Base-by-base conservation (phyloP, 2,329 filamentous ascomycete genomes). In the Sporothrix inflata region DNA sequence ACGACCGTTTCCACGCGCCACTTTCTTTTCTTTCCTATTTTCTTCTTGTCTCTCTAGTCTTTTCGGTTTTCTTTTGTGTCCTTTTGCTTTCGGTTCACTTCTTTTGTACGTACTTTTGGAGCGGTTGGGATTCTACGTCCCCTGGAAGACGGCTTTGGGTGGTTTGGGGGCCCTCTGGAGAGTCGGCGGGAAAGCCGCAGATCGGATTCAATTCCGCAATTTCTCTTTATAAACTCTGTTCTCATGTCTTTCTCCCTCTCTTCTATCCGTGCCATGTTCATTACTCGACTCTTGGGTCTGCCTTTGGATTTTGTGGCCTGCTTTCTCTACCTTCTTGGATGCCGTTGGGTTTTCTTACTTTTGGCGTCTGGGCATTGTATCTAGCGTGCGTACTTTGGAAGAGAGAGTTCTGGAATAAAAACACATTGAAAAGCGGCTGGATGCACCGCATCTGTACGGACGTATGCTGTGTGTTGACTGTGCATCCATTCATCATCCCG, bases 81-180 rank as follows among this genome's bases (percentile, higher is more conserved):
- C 27, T 53, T n/a, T 61, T 70, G 45, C 42, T 21, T 45, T 63
- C 55, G 65, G 53, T 55, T 68, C 63, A 47, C 42, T 63, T 72
- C 61, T 45, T 60, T 66, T 60, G 27, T 71, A 30, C 53, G 38
- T 49, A 51, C 51, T 24, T 34, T 65, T 53, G 38, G 53, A 38
- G 55, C 34, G 55, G 55, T 49, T 70, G 42, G 55, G 40, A 49
- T n/a, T 70, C 45, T 16, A 24, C 16, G 42, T 40, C 30, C 30
- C 66, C 30, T 55, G 66, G 66, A 57, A 69, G 66, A 42, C 49
- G 49, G 66, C 34, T 69, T 38, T 47, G 66, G 65, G n/a, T 27
- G 66, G 34, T 42, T 69, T 42, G 49, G 47, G 30, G 19, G 38
- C n/a, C 42, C 16, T 21, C 30, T 34, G 65, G 65, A 53, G 45